A percentile compares a stretch with the other conserved stretches of the same genome.
These are phyloP conservation scores for Nidularia sp. DNA, from an alignment of 768 basidiomycete genomes.

Conservation along the genomic window DNA sequence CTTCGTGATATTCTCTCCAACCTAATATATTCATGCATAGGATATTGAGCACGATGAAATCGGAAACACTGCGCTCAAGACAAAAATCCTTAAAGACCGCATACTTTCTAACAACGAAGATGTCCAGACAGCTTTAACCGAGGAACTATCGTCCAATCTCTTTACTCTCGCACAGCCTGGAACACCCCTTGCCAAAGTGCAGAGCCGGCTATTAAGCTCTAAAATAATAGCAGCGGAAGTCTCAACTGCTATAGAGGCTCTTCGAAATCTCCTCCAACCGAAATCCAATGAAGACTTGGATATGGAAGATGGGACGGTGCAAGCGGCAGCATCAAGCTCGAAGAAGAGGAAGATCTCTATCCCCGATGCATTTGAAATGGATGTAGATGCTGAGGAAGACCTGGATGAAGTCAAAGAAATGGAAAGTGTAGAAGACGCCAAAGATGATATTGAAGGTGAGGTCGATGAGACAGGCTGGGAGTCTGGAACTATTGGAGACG, in stretches of 20 bases:
- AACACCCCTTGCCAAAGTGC: slow-evolving; percentile 52
- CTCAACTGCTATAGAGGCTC: slow-evolving; percentile 40
- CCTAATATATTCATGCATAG: slow-evolving; percentile 29
- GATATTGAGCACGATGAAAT: slow-evolving; percentile 52
- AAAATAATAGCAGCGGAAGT: slow-evolving; percentile 67
- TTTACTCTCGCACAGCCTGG: slow-evolving; percentile 31
- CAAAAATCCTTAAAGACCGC: slow-evolving; percentile 74
- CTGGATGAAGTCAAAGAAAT: neutral
- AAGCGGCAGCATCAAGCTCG: neutral
- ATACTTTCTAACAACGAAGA: slow-evolving; percentile 45
- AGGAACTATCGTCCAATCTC: slow-evolving; percentile 35
- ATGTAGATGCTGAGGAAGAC: neutral
- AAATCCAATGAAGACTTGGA: slow-evolving; percentile 17
- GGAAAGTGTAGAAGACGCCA: neutral
- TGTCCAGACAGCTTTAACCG: slow-evolving; percentile 38
- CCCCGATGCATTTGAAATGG: neutral
- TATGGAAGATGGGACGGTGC: slow-evolving; percentile 19
- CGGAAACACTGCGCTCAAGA: slow-evolving; percentile 60
- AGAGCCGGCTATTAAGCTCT: slow-evolving; percentile 71
- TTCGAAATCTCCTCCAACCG: slow-evolving; percentile 37
- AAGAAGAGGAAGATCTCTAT: neutral
- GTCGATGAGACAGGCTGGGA: slow-evolving; percentile 24
- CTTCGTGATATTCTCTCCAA: slow-evolving; percentile 3
- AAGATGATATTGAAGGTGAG: neutral
- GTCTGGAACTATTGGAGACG: slow-evolving; percentile 35